These are phyloP conservation scores for Primulina huaijiensis DNA, from an alignment of 257 asterid genomes.

Conservation along the genomic window DNA sequence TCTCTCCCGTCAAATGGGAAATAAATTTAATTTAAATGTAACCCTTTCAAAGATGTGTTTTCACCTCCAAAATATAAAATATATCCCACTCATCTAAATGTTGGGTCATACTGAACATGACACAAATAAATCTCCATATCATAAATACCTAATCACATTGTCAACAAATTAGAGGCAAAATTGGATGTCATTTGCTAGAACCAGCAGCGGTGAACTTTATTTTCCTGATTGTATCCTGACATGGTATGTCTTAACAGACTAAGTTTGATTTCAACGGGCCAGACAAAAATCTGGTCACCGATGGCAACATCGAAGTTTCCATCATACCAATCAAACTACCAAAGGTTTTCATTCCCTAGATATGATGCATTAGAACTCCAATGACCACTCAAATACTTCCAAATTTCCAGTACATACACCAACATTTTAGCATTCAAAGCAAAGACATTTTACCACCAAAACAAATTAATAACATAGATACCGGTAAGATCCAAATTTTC, in stretches of 20 bases:
- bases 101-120: background rate
- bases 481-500: background rate
- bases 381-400: background rate
- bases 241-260: background rate
- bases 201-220: background rate
- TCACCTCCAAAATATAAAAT: no score
- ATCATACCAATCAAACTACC: background rate
- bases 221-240: background rate
- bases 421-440: background rate
- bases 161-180: background rate
- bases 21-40: no score
- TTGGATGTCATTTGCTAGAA: background rate
- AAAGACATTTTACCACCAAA: background rate
- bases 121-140: no score
- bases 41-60: background rate
- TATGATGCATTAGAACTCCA: background rate
- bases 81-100: background rate
- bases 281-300: background rate
- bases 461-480: background rate
- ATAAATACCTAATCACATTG: background rate
- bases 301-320: background rate
- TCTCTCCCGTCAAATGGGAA: background rate
- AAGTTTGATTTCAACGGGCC: no score
- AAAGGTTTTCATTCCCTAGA: background rate
- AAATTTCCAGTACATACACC: background rate